Conservation (phyloP, 2,329 filamentous ascomycete species). For the Arthrobotrys megalospora region DNA sequence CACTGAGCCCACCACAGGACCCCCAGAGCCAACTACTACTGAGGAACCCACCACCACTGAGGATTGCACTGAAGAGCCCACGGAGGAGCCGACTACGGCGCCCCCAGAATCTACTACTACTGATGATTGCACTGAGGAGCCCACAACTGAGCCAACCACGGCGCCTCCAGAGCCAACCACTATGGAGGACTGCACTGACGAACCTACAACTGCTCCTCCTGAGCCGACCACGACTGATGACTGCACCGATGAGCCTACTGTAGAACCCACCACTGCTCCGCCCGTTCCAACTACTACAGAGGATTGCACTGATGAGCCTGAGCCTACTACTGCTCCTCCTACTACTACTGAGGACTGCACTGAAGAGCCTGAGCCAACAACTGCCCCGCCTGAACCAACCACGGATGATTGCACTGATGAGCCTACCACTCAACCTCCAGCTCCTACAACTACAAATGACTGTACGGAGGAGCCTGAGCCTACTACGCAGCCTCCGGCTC, state of each 20-base stretch:
- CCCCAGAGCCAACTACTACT: constrained; percentile 33
- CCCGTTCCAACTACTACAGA: constrained; percentile 39
- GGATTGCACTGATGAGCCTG: constrained; percentile 54
- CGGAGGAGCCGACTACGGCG: constrained; percentile 22
- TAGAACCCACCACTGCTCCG: constrained; percentile 24
- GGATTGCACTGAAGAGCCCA: constrained; percentile 51
- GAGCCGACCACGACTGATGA: constrained; percentile 29
- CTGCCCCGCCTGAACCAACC: constrained; percentile 31
- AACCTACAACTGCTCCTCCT: constrained; percentile 28
- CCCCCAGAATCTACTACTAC: constrained; percentile 22
- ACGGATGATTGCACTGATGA: constrained; percentile 56
- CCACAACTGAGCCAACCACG: constrained; percentile 28
- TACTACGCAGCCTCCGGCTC: constrained; percentile 32
- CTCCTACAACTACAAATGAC: constrained; percentile 26
- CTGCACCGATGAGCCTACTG: constrained; percentile 43
- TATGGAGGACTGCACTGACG: constrained; percentile 46
- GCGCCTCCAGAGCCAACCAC: constrained; percentile 24
- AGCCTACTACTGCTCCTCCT: constrained; percentile 18
- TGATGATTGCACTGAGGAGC: constrained; percentile 51
- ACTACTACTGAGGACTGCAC: constrained; percentile 33
- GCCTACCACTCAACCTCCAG: constrained; percentile 26
- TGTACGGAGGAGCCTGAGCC: constrained; percentile 27
- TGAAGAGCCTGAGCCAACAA: constrained; percentile 30
- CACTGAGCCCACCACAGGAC: constrained; percentile 22
- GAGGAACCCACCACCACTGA: constrained; percentile 41